Conservation (phyloP, 768 basidiomycete genomes). For the Tricholoma terreum region DNA sequence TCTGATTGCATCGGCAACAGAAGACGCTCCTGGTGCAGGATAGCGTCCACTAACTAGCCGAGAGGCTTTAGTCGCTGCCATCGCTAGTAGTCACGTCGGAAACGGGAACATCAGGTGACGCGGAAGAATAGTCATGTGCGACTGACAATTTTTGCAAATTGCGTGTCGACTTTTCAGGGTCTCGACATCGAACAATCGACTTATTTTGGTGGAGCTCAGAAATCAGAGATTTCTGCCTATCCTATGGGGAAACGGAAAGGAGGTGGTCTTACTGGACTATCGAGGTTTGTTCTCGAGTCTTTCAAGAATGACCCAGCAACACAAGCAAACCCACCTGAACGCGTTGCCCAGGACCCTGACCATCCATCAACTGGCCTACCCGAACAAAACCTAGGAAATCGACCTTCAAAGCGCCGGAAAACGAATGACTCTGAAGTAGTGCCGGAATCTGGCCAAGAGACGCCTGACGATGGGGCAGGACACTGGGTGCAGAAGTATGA, state of each 20-base stretch:
- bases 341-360: neutral
- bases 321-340: neutral
- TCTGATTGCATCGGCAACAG: conserved; percentile 47
- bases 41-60: conserved; percentile 43
- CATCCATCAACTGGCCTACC: neutral
- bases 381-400: conserved; percentile 8
- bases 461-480: conserved; percentile 11
- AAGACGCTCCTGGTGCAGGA: conserved; percentile 40
- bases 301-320: conserved; percentile 24
- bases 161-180: too few species aligned
- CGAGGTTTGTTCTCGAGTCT: conserved; percentile 40
- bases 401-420: conserved; percentile 37
- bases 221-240: neutral
- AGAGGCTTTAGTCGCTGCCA: conserved; percentile 20
- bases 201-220: too few species aligned
- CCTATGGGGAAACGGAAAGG: conserved; percentile 35
- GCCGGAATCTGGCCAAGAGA: conserved; percentile 19
- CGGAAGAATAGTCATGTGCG: neutral
- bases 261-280: conserved; percentile 42
- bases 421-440: conserved; percentile 2
- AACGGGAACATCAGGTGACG: neutral
- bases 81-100: neutral
- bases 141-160: too few species aligned
- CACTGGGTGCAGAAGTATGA: conserved; percentile 49
- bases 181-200: too few species aligned